These are phyloP conservation scores for Yamadazyma insecticola DNA, from an alignment of 805 yeast species.

Conservation along the genomic window DNA sequence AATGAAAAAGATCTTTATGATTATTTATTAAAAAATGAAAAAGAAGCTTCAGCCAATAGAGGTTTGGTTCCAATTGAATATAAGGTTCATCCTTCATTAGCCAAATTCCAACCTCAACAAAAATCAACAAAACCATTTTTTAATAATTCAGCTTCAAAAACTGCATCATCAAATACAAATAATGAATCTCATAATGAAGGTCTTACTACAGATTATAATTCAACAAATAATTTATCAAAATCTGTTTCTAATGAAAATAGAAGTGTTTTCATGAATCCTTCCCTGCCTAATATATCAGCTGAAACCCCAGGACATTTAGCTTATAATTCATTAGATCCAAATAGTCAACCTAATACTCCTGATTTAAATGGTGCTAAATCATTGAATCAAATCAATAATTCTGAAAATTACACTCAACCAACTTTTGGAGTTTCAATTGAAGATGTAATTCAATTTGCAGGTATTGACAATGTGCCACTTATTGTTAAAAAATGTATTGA, in stretches of 20 bases:
- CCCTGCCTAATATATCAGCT: conserved; percentile 1
- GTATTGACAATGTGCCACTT: conserved; percentile 85
- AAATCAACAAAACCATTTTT: conserved; percentile 31
- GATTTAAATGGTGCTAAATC: conserved; percentile 35
- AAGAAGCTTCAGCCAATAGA: conserved; percentile 31
- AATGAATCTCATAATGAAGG: not conserved
- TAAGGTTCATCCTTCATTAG: conserved; percentile 63
- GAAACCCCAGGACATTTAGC: conserved; percentile 7
- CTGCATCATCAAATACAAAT: not conserved
- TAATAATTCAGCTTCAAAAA: conserved; percentile 8
- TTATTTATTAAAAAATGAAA: conserved; percentile 50
- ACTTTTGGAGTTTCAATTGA: conserved; percentile 88
- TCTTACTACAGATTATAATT: too few species aligned
- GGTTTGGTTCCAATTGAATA: conserved; percentile 65
- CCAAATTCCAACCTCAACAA: conserved; percentile 23
- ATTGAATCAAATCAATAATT: conserved; percentile 9
- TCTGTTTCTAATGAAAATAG: not conserved
- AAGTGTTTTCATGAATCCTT: not conserved
- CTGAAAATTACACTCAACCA: conserved; percentile 23
- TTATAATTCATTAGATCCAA: conserved; percentile 33
- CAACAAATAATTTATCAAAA: conserved; percentile 1
- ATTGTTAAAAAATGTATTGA: conserved; percentile 86
- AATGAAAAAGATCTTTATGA: conserved; percentile 79
- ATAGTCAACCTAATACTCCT: conserved; percentile 21
- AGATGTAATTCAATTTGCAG: conserved; percentile 67